Base-by-base conservation (phyloP, 2,329 filamentous ascomycete genomes). In the Ophiostoma himal-ulmi region DNA sequence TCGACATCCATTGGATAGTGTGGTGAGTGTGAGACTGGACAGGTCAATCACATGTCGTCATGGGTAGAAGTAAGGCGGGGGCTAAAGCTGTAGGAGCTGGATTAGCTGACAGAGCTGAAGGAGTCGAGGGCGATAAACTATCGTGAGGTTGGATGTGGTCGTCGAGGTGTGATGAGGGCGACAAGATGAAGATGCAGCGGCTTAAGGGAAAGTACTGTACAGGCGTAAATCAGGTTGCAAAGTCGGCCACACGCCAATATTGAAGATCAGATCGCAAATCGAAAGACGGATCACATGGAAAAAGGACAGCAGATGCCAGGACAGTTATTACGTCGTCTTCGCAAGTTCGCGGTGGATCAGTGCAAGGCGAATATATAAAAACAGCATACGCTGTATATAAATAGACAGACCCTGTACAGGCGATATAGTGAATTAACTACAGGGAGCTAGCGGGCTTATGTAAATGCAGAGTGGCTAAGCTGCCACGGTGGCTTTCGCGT, bases 351-450 rank as follows among this genome's bases (percentile, higher is more conserved):
- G 52, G 52, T 26, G 52, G 52, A 57, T 57, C 26, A 13, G 52
- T 54, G 20, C 52, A 8, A 57, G n/a, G 44, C 44, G 52, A 22
- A 48, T 48, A 20, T 48, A 48, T 70, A 65, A 62, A 69, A 70
- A 62, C 36, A 57, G 5, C 17, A 48, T 20, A 48, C 20, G 52
- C 10, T 57, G 52, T 57, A 57, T 57, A 57, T 26, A 57, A 57
- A 57, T 57, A 57, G 52, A 22, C 22, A 5, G n/a, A 3, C 48
- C 20, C 48, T 57, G 52, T 30, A 57, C 30, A 57, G 11, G 44
- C 44, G 11, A 20, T 20, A 20, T 3, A n/a, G 17, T 7, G 17
- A 20, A 17, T 11, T 26, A 57, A 8, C 8, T 57, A 26, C 52
- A 57, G 52, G 17, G 52, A 1, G n/a, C 48, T 30, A 11, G 52